phyloP scores from a whole-genome alignment of 2,329 filamentous ascomycete species.

The Metarhizium guizhouense region DNA sequence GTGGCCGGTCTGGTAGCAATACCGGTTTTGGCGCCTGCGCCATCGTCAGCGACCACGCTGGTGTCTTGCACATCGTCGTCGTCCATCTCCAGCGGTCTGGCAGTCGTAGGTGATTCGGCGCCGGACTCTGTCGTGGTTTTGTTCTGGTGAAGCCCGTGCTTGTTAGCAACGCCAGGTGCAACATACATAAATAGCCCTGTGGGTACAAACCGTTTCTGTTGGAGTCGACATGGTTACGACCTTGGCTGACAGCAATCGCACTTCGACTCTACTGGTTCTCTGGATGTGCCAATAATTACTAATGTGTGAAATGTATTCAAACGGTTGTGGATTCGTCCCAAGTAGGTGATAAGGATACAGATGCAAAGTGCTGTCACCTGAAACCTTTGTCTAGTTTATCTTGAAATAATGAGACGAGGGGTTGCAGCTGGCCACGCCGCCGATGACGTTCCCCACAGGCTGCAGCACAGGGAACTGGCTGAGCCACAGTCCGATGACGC shows the following conservation, averaged over 20 bases:
- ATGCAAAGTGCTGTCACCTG: not conserved
- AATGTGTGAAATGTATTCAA: not conserved
- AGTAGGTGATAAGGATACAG: not conserved
- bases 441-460: conserved; percentile 30
- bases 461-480: conserved; percentile 1
- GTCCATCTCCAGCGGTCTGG: conserved; percentile 56
- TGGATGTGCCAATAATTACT: not conserved
- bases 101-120: conserved; percentile 59
- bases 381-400: not conserved
- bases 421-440: conserved; percentile 7
- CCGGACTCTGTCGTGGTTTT: conserved; percentile 33
- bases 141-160: conserved; percentile 22
- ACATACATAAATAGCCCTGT: not conserved
- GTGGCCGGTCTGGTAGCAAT: not conserved
- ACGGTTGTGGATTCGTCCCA: not conserved
- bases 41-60: conserved; percentile 37
- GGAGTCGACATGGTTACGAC: conserved; percentile 31
- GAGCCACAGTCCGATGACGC: conserved; percentile 13
- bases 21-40: conserved; percentile 13
- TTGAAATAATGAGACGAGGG: conserved; percentile 3
- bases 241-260: not conserved
- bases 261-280: not conserved
- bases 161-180: conserved; percentile 14
- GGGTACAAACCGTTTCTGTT: conserved; percentile 32
- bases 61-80: conserved; percentile 62